Conservation (phyloP, 331 rosid genomes). For the Acacia concinna region DNA sequence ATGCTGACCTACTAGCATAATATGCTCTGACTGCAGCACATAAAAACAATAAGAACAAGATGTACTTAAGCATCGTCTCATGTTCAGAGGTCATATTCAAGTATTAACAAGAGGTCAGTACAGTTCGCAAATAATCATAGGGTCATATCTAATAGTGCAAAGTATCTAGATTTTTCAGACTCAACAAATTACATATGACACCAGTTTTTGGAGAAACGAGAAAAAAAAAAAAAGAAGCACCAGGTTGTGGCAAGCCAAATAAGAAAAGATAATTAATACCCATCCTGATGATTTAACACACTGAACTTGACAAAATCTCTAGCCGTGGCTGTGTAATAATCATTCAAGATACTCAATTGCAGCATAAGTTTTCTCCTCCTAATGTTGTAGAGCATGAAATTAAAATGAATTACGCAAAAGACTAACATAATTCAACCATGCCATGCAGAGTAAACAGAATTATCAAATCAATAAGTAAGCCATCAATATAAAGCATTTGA, state of each 20-base stretch:
- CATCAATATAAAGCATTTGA: conserved; percentile 6
- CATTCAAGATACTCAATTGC: conserved; percentile 16
- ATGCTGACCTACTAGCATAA: conserved; percentile 57
- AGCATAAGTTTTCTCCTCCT: neutral
- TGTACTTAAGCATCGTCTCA: conserved; percentile 5
- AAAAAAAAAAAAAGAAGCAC: neutral
- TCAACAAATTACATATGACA: conserved; percentile 15
- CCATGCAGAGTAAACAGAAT: neutral
- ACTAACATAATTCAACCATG: neutral
- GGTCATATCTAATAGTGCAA: conserved; percentile 6
- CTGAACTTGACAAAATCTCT: neutral
- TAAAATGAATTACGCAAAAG: neutral
- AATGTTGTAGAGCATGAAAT: neutral
- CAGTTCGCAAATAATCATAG: conserved; percentile 3
- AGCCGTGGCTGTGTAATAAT: neutral
- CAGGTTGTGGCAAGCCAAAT: neutral
- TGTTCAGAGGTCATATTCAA: conserved; percentile 22
- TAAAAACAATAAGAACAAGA: conserved; percentile 30
- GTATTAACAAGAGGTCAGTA: conserved; percentile 3
- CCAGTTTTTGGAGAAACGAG: neutral
- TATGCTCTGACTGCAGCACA: conserved; percentile 65
- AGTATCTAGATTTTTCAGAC: neutral
- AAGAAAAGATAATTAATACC: neutral
- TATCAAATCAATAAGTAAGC: conserved; percentile 19
- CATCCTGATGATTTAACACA: neutral